Percentiles rank a stretch among this genome's conserved stretches.
phyloP scores from a whole-genome alignment of 2,329 filamentous ascomycete genomes.

The Phoma sp. region DNA sequence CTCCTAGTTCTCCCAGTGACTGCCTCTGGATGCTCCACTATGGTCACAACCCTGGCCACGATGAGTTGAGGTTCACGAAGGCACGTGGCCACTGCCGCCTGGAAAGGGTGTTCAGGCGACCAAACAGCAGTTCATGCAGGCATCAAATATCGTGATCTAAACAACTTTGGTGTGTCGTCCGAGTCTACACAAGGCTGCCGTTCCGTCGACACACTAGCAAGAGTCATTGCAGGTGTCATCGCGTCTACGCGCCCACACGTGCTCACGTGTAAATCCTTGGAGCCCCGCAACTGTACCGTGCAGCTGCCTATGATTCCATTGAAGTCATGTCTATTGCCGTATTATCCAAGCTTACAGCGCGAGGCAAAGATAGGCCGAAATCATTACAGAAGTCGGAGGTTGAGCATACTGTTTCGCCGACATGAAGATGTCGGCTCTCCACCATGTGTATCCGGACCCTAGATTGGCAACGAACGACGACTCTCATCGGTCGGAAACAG shows the following conservation, averaged over 20 bases:
- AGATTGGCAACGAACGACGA: conserved; percentile 20
- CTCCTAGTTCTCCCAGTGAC: neutral
- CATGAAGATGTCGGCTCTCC: conserved; percentile 43
- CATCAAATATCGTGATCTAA: neutral
- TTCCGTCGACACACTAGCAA: neutral
- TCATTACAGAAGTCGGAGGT: conserved; percentile 26
- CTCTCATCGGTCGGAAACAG: conserved; percentile 14
- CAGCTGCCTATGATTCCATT: neutral
- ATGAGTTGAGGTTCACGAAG: neutral
- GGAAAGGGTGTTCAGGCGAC: neutral
- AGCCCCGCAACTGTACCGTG: neutral
- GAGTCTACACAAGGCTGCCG: conserved; percentile 8
- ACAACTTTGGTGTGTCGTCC: conserved; percentile 8
- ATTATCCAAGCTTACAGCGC: neutral
- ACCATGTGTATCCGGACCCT: conserved; percentile 22
- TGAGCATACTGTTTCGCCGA: conserved; percentile 34
- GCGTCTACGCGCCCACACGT: neutral
- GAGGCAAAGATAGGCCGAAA: neutral
- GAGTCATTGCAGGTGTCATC: neutral
- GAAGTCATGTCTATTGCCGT: neutral
- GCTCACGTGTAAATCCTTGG: neutral
- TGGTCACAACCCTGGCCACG: conserved; percentile 1
- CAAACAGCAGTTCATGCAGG: conserved; percentile 2
- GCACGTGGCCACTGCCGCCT: conserved; percentile 8
- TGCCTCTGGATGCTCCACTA: neutral